These are phyloP conservation scores for Apiospora sp. DNA, from an alignment of 2,329 filamentous ascomycete genomes.

Conservation along the genomic window DNA sequence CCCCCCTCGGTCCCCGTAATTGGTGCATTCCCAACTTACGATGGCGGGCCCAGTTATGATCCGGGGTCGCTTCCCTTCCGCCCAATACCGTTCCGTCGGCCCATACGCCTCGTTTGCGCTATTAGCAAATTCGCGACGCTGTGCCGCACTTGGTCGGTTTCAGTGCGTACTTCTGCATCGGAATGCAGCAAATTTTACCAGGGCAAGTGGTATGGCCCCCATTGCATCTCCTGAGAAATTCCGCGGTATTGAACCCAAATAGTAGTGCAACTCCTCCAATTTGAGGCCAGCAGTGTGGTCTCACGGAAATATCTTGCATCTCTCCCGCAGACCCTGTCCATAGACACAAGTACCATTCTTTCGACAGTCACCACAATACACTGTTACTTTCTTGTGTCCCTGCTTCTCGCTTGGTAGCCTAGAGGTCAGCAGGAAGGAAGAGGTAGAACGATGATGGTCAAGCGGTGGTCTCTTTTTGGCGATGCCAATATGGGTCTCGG, in stretches of 20 bases:
- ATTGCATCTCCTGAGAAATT: not conserved
- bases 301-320: too few species aligned
- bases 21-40: not conserved
- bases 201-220: not conserved
- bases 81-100: not conserved
- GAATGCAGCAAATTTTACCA: not conserved
- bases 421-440: too few species aligned
- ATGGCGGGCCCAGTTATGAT: not conserved
- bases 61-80: not conserved
- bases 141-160: not conserved
- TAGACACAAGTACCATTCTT: too few species aligned
- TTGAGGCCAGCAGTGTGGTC: too few species aligned
- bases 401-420: too few species aligned
- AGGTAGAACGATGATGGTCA: too few species aligned
- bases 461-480: too few species aligned
- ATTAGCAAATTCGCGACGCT: not conserved
- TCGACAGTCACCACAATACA: too few species aligned
- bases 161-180: not conserved
- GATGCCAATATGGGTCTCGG: not conserved
- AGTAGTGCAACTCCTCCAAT: too few species aligned
- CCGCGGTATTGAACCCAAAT: too few species aligned
- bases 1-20: constrained; percentile 4
- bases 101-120: not conserved
- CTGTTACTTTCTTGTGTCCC: too few species aligned
- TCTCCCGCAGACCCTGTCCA: too few species aligned